Evolutionary conservation across 306 rosid genomes (phyloP).

Genomic region (Fragaria iinumae): DNA sequence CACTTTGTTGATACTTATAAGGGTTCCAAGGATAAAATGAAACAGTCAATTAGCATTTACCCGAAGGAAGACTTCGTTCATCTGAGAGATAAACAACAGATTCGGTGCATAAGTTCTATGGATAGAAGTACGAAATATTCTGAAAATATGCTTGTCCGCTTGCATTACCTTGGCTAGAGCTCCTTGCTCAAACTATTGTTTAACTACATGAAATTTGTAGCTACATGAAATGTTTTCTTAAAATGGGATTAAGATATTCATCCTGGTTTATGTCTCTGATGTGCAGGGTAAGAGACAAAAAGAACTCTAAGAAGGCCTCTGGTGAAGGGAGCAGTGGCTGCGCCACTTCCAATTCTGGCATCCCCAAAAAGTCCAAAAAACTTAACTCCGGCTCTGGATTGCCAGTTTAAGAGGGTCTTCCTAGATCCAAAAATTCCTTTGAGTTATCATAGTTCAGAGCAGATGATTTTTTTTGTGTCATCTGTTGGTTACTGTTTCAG

Average conservation of each 20-base stretch:
- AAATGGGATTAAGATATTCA: background rate
- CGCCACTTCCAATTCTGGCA: background rate
- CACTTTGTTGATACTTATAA: no score
- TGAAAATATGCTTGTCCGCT: background rate
- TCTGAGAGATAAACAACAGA: background rate
- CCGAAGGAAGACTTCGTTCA: background rate
- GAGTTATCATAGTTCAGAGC: constrained; percentile 7
- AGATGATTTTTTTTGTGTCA: background rate
- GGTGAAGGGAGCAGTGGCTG: constrained; percentile 23
- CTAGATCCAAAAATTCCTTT: constrained; percentile 36
- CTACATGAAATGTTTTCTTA: background rate
- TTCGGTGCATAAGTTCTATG: background rate
- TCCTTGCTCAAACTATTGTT: background rate
- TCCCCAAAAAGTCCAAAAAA: background rate
- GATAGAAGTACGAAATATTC: background rate
- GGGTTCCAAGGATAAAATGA: no score
- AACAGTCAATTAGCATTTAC: background rate
- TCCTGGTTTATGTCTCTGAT: background rate
- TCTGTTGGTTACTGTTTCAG: background rate
- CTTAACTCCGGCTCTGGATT: constrained; percentile 38
- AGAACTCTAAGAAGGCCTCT: background rate
- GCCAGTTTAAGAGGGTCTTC: constrained; percentile 54
- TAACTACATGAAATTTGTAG: background rate
- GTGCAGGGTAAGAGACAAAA: constrained; percentile 14
- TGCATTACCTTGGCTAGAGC: background rate